A percentile compares a stretch with the other conserved stretches of the same genome.
Conservation (phyloP, 768 basidiomycete species). For the Lactifluus pinguis region DNA sequence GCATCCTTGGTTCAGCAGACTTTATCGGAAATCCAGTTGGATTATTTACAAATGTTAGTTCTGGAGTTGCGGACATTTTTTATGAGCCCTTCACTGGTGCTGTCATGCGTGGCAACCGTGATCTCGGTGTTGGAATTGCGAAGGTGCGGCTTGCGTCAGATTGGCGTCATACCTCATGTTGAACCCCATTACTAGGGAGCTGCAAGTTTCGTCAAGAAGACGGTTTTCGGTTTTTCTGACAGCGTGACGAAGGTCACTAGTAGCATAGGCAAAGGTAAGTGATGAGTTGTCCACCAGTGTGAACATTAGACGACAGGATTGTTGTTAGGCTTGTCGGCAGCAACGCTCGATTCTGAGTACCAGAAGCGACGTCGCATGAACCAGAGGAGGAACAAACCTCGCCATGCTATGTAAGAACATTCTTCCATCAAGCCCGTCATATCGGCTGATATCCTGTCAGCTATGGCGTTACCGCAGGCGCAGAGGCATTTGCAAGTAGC, state of each 20-base stretch:
- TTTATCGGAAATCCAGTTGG: constrained; percentile 96
- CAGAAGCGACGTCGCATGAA: constrained; percentile 82
- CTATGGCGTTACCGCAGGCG: constrained; percentile 93
- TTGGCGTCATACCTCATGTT: background rate
- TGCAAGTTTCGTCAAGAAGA: constrained; percentile 97
- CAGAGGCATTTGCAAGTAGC: constrained; percentile 88
- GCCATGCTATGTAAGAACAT: constrained; percentile 77
- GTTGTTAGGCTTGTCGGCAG: constrained; percentile 76
- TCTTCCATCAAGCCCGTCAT: background rate
- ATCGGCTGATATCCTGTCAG: constrained; percentile 29
- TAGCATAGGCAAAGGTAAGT: constrained; percentile 89
- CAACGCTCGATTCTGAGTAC: constrained; percentile 94
- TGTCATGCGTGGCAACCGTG: constrained; percentile 92
- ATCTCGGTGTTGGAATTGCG: constrained; percentile 88
- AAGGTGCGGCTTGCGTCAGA: constrained; percentile 44
- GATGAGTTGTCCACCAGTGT: background rate
- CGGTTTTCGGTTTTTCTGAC: constrained; percentile 92
- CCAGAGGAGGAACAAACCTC: constrained; percentile 87
- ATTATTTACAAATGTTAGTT: constrained; percentile 95
- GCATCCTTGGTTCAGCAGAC: constrained; percentile 96
- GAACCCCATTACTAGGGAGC: constrained; percentile 58
- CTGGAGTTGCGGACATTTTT: constrained; percentile 96
- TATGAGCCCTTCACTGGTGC: constrained; percentile 97
- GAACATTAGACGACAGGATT: background rate
- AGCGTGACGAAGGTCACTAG: constrained; percentile 98